Evolutionary conservation across 345 rosid species (phyloP).

Genomic region (Lepidium didymum): DNA sequence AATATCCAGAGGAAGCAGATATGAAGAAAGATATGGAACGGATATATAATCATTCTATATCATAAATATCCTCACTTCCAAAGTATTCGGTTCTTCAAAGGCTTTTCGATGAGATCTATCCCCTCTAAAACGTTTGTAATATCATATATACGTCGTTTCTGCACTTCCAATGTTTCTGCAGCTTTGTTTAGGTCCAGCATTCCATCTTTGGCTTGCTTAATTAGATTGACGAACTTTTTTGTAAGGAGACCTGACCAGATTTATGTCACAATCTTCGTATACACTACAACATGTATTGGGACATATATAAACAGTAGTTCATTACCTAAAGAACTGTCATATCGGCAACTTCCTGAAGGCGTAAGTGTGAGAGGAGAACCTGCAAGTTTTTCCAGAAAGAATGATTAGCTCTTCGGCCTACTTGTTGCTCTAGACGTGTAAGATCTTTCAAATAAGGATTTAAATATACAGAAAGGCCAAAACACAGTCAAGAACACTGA

Average conservation of each 20-base stretch:
- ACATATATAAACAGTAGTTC: neutral
- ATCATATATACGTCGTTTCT: conserved; percentile 95
- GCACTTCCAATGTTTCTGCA: conserved; percentile 91
- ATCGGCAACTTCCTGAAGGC: conserved; percentile 86
- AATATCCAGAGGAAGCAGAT: conserved; percentile 12
- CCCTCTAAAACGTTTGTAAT: conserved; percentile 99
- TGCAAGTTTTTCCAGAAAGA: conserved; percentile 35
- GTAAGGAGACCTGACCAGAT: conserved; percentile 75
- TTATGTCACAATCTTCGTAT: conserved; percentile 6
- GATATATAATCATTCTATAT: conserved; percentile 22
- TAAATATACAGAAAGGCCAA: neutral
- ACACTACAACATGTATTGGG: neutral
- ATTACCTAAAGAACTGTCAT: conserved; percentile 92
- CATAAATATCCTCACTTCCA: conserved; percentile 69
- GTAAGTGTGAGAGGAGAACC: conserved; percentile 69
- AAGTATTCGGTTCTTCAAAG: conserved; percentile 76
- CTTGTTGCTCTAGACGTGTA: neutral
- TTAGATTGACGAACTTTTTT: conserved; percentile 72
- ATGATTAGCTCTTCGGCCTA: conserved; percentile 11
- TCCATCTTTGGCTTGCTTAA: conserved; percentile 85
- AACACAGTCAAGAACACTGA: neutral
- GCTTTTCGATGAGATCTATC: conserved; percentile 95
- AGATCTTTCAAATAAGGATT: neutral
- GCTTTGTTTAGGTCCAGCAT: conserved; percentile 85
- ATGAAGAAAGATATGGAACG: neutral